Conservation (phyloP, 1,284 basidiomycete genomes). For the Austroboletus niveus region DNA sequence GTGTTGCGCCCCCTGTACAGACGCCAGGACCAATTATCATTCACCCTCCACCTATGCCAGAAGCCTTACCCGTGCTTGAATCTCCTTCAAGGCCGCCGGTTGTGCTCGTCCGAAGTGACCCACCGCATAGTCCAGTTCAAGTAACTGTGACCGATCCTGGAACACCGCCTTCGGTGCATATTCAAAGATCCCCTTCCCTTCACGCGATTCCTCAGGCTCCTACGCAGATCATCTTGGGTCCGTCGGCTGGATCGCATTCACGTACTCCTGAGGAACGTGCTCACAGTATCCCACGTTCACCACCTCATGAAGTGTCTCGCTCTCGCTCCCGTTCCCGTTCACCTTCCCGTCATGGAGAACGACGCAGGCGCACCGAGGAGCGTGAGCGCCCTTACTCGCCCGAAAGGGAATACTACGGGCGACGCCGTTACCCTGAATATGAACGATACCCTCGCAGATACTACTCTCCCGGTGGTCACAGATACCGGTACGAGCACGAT, state of each 20-base stretch:
- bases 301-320: constrained; percentile 8
- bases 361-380: constrained; percentile 6
- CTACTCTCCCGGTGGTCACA: constrained; percentile 11
- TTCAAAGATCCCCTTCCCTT: constrained; percentile 24
- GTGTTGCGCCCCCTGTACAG: constrained; percentile 1
- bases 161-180: constrained; percentile 12
- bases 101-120: constrained; percentile 16
- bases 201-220: constrained; percentile 8
- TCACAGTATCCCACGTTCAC: constrained; percentile 4
- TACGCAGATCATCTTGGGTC: constrained; percentile 4
- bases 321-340: constrained; percentile 6
- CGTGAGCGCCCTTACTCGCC: constrained; percentile 21
- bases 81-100: constrained; percentile 9
- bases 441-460: constrained; percentile 12
- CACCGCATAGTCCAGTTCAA: constrained; percentile 6
- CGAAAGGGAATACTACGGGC: constrained; percentile 4
- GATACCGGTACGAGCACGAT: constrained; percentile 9
- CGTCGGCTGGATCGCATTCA: constrained; percentile 8
- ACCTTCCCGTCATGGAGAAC: constrained; percentile 1
- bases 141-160: constrained; percentile 14
- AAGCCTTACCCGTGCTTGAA: constrained; percentile 1
- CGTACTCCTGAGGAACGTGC: constrained; percentile 1
- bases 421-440: constrained; percentile 11
- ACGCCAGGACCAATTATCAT: constrained; percentile 18
- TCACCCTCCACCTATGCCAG: constrained; percentile 14